Conservation (phyloP, 441 rosid species). For the Pelargonium hybrid region DNA sequence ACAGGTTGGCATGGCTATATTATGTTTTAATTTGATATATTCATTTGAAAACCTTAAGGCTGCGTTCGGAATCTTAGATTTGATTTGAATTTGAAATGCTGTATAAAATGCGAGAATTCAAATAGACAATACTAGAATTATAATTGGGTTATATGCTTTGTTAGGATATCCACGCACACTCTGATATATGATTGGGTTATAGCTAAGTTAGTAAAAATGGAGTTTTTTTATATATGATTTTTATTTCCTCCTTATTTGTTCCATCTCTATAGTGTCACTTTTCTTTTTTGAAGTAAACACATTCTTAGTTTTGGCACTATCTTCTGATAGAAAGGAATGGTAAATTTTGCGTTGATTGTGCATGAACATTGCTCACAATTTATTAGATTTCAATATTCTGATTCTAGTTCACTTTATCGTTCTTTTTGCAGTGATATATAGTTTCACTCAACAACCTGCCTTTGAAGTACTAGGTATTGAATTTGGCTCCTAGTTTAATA, state of each 20-base stretch:
- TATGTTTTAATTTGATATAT: not conserved
- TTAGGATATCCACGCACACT: too few species aligned
- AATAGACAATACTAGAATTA: too few species aligned
- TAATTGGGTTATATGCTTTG: too few species aligned
- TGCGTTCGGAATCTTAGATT: too few species aligned
- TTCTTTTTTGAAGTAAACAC: not conserved
- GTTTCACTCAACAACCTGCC: constrained; percentile 59
- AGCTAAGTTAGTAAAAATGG: too few species aligned
- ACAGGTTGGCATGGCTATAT: constrained; percentile 35
- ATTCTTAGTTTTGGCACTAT: not conserved
- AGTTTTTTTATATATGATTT: too few species aligned
- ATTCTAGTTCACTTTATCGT: constrained; percentile 4
- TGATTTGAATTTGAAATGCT: too few species aligned
- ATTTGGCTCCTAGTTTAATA: not conserved
- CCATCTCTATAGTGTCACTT: too few species aligned
- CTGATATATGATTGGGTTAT: too few species aligned
- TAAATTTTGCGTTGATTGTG: not conserved
- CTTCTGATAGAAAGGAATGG: not conserved
- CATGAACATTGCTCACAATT: not conserved
- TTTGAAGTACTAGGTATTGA: constrained; percentile 54
- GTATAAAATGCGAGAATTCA: too few species aligned
- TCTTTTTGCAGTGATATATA: constrained; percentile 48
- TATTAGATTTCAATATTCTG: not conserved
- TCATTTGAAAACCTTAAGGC: not conserved
- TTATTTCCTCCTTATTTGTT: too few species aligned